Base-by-base conservation (phyloP, 2,329 filamentous ascomycete species). In the Cephalotrichum gorgonifer region DNA sequence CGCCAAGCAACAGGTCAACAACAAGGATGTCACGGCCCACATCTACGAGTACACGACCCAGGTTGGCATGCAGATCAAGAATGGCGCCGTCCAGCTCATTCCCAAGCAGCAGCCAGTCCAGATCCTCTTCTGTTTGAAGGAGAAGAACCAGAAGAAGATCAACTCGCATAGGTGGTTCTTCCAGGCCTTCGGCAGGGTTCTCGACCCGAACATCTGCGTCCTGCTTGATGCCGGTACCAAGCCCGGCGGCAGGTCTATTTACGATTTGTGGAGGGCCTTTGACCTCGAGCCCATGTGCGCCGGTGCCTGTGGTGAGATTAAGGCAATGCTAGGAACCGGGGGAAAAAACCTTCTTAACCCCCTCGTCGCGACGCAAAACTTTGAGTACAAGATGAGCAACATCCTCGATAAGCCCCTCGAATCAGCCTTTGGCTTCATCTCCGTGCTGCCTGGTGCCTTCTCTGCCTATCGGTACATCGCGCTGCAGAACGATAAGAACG, bases 131-230 rank as follows among this genome's bases (percentile, higher is more conserved):
- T 98, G 93, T 65, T 68, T 98, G 53, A 98, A 98, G 73, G 93
- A 98, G 64, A 97, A 96, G 79, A 98, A 98, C 64, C 90, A 96
- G 71, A 98, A 98, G 75, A 98, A 98, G 76, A 98, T 98, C 78
- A 98, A 98, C 64, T 97, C 93, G 0, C 93, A 98, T 65, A 77
- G 93, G 64, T 98, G 93, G 93, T 97, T 98, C 72, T 98, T 98
- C 76, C 86, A 94, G 57, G 93, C 91, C 0, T 98, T 98, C 64
- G 93, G 93, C 28, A 80, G 83, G 22, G 86, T 97, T 3, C 70
- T 98, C 42, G 85, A 97, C 54, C 93, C 93, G 35, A 97, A 97
- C 60, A 95, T 98, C 57, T 97, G 93, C 61, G 91, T 97, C 11
- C 77, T 98, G 47, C 80, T 98, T 55, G 93, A 98, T 67, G 93